Conservation (phyloP, 2,329 filamentous ascomycete genomes). For the Mycosphaerelloides madeirae region DNA sequence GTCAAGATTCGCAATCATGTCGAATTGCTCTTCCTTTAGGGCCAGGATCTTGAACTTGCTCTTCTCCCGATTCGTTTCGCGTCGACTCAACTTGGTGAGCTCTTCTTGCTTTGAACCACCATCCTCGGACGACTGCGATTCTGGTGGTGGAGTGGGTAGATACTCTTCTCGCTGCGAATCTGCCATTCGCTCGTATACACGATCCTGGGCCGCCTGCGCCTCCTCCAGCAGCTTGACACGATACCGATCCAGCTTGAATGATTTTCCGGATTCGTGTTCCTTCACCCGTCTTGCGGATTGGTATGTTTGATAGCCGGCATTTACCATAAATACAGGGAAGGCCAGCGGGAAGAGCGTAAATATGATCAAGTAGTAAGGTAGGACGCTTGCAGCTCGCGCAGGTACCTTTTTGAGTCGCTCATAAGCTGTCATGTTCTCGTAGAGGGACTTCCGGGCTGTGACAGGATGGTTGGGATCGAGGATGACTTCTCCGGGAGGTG, state of each 20-base stretch:
- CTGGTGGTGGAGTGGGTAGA: constrained; percentile 48
- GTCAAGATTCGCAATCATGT: constrained; percentile 76
- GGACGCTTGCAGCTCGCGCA: constrained; percentile 43
- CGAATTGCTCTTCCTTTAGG: constrained; percentile 73
- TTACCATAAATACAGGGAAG: constrained; percentile 65
- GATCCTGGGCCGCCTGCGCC: constrained; percentile 70
- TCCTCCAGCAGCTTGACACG: constrained; percentile 71
- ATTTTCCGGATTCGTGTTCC: constrained; percentile 61
- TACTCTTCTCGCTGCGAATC: constrained; percentile 65
- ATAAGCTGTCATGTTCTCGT: constrained; percentile 17
- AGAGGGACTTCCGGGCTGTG: constrained; percentile 34
- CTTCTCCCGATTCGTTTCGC: constrained; percentile 27
- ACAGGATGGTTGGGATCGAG: constrained; percentile 64
- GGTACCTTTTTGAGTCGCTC: constrained; percentile 16
- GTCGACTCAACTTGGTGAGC: constrained; percentile 8
- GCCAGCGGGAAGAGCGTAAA: constrained; percentile 69
- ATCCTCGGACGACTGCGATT: constrained; percentile 15
- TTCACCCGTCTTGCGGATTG: constrained; percentile 70
- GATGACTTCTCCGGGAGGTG: constrained; percentile 66
- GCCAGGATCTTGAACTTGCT: constrained; percentile 62
- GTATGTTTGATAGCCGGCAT: constrained; percentile 70
- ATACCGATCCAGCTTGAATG: constrained; percentile 66
- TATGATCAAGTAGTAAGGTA: constrained; percentile 63
- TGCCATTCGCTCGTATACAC: constrained; percentile 69
- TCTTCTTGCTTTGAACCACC: constrained; percentile 3